phyloP scores from a whole-genome alignment of 129 eudicot species.

The Apium graveolens region DNA sequence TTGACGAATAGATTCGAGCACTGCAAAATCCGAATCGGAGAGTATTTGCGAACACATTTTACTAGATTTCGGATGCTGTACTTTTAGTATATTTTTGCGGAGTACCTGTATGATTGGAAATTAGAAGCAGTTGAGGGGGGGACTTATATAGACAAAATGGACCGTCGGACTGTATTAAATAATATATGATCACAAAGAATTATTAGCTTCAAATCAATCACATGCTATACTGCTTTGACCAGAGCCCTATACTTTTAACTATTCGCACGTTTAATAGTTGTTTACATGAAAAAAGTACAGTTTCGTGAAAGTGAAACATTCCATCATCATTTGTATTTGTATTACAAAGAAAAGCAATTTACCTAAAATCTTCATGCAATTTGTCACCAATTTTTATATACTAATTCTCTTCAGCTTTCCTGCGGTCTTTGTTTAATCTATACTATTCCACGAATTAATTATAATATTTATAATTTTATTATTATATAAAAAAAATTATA shows the following conservation, averaged over 20 bases:
- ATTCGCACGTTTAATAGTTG: background rate
- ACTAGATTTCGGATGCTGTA: background rate
- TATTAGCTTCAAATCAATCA: background rate
- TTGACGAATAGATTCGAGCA: constrained; percentile 6
- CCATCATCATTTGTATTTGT: background rate
- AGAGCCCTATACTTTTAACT: background rate
- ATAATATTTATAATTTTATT: too few species aligned
- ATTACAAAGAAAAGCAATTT: background rate
- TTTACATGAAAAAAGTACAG: background rate
- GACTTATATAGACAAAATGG: background rate
- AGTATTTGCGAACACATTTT: background rate
- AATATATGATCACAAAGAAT: background rate
- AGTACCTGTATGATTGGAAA: background rate
- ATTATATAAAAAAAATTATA: too few species aligned
- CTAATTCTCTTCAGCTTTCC: background rate
- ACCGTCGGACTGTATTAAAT: background rate
- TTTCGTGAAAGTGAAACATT: background rate
- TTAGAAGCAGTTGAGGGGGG: background rate
- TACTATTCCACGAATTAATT: too few species aligned
- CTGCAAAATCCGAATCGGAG: constrained; percentile 3
- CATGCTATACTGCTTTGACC: background rate
- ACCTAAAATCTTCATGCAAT: background rate
- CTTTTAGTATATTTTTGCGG: background rate
- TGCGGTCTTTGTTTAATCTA: background rate
- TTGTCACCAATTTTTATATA: background rate